phyloP scores from a whole-genome alignment of 768 basidiomycete species.

The Chalciporus sphaerocephalus region DNA sequence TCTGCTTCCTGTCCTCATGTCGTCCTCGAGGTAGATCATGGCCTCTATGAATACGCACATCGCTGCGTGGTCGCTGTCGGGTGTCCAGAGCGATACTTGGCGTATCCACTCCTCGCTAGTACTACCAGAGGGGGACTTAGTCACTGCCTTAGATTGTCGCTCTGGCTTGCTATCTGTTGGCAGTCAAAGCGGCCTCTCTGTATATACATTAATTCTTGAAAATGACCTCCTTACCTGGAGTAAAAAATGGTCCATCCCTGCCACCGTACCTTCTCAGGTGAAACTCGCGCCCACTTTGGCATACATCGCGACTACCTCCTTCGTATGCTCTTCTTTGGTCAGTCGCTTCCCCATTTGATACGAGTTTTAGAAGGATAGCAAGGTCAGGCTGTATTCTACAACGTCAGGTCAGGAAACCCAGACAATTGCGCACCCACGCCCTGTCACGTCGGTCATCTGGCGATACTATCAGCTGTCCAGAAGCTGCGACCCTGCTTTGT shows the following conservation, averaged over 20 bases:
- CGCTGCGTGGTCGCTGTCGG: slow-evolving; percentile 77
- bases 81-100: slow-evolving; percentile 60
- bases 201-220: slow-evolving; percentile 74
- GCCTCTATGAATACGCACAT: slow-evolving; percentile 65
- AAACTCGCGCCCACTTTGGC: slow-evolving; percentile 74
- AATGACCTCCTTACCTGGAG: slow-evolving; percentile 84
- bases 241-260: slow-evolving; percentile 64
- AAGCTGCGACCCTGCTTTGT: slow-evolving; percentile 73
- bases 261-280: slow-evolving; percentile 45
- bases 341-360: slow-evolving; percentile 5
- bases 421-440: slow-evolving; percentile 67
- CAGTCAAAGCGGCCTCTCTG: slow-evolving; percentile 53
- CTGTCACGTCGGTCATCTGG: slow-evolving; percentile 68
- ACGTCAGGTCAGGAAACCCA: slow-evolving; percentile 69
- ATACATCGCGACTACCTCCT: slow-evolving; percentile 63
- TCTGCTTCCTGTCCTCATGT: slow-evolving; percentile 2
- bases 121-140: slow-evolving; percentile 49
- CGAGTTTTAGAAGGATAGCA: slow-evolving; percentile 48
- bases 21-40: slow-evolving; percentile 50
- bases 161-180: slow-evolving; percentile 77
- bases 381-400: slow-evolving; percentile 65
- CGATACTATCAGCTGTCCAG: slow-evolving; percentile 63
- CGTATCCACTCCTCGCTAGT: slow-evolving; percentile 76
- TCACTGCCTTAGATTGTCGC: slow-evolving; percentile 68
- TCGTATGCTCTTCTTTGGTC: slow-evolving; percentile 38